Evolutionary conservation across 257 asterid species (phyloP).

Genomic region (Nicotiana attenuata): DNA sequence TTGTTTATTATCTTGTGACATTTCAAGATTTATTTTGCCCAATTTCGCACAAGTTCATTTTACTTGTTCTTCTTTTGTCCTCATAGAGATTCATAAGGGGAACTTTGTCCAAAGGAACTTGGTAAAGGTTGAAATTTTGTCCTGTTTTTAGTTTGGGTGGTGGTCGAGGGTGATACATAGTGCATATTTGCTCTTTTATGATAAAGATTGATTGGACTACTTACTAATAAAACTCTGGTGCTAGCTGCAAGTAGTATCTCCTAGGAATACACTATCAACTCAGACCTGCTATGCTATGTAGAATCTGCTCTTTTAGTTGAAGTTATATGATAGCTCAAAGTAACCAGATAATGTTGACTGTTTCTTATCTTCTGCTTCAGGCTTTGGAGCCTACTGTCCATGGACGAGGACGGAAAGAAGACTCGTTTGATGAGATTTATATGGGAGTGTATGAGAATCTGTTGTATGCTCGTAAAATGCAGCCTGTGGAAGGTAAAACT

Average conservation of each 20-base stretch:
- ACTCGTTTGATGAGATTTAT: conserved; percentile 77
- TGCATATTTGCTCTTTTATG: neutral
- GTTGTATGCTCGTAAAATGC: conserved; percentile 83
- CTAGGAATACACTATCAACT: neutral
- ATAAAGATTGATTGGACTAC: neutral
- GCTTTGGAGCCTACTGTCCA: conserved; percentile 79
- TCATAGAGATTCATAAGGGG: neutral
- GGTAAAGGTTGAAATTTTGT: neutral
- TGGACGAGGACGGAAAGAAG: conserved; percentile 89
- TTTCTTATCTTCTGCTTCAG: conserved; percentile 25
- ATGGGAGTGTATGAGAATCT: conserved; percentile 80
- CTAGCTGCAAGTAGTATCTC: neutral
- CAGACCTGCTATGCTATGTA: neutral
- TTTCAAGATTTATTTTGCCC: neutral
- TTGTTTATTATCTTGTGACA: neutral
- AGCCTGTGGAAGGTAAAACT: conserved; percentile 77
- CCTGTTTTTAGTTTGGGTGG: neutral
- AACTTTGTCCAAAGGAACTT: neutral
- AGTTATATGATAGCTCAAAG: neutral
- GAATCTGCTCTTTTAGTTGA: neutral
- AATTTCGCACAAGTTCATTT: neutral
- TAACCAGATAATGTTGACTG: neutral
- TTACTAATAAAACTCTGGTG: neutral
- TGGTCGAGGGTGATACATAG: neutral
- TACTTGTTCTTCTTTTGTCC: neutral